Evolutionary conservation across 164 flowering plant genomes (phyloP), one percentile per base, ranked within the genome.

Genomic region (Aristolochia fimbriata): DNA sequence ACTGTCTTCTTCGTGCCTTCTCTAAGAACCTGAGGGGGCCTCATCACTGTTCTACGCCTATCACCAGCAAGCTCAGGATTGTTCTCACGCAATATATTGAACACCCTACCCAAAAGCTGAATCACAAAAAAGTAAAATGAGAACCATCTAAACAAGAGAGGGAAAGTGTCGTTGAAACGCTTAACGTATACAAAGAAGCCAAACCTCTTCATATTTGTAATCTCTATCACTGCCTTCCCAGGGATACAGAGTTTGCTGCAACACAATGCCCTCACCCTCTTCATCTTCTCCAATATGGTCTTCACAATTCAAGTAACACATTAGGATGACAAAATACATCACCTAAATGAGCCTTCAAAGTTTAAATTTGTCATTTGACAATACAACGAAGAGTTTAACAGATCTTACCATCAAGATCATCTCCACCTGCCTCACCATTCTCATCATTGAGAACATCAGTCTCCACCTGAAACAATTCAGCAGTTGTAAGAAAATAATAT

Each of bases 1-100:
- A 94, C 99, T 0, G 99, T 94, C 78, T 94, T 91, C 82, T 94
- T 94, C 33, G 99, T 94, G 53, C 99, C 99, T 70, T 94, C 99
- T 59, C 97, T 88, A 46, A 94, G 89, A 63, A 94, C 99, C 72
- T 94, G 97, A 33, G 99, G 99, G 48, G 97, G 99, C 77, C 97
- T 86, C 97, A 94, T 90, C 56, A 94, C 97, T 19, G 99, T 94
- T 59, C 99, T 80, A 17, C 96, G 88, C 68, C 99, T 80, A 65
- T 90, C 99, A 62, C 97, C 99, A 4, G 97, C 97, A 71, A 94
- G 97, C 74, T 93, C 99, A 20, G 99, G 99, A 70, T 93, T 93
- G 63, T 93, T 88, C 82, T 88, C 96, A 13, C 95, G 87, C 30
- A 92, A 81, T 54, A 87, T 87, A 67, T 81, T 85, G 67, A 92